Evolutionary conservation across 805 yeast species (phyloP), one percentile per base, ranked within the genome.

Genomic region (Sugiyamaella smithiae): DNA sequence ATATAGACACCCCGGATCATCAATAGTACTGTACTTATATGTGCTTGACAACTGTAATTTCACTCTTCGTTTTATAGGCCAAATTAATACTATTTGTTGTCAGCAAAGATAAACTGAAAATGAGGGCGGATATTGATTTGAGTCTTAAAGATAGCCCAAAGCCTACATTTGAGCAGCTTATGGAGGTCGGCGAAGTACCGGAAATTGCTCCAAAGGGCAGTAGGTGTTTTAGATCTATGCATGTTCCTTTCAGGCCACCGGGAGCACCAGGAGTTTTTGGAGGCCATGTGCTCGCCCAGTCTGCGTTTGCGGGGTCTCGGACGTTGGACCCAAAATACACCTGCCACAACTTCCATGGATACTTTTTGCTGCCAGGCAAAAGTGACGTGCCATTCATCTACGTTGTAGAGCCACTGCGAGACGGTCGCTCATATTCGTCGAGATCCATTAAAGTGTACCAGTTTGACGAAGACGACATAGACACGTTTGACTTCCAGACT

Each of bases 221-320:
- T 12, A 17, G 56, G 36, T 38, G 48, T 20, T 61, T 54, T 51
- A 58, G 57, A 46, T 56, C 61, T 2, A 48, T 49, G 4, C 46
- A 49, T 7, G 44, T 24, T 23, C 64, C 65, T 4, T 61, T 60
- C 44, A 53, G 49, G 37, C 65, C 65, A 17, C 43, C 54, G 38
- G 50, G 41, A 19, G 60, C 60, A 29, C 57, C 57, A 5, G 61
- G 60, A 5, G 63, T 53, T 19, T 61, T 60, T 53, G 56, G 58
- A 14, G 66, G 66, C 26, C 66, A 62, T 43, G 64, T 62, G 3
- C 49, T 61, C 14, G 66, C 57, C 11, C 66, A 62, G 41, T 50
- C 56, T 5, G 55, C 55, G 4, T 45, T 48, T 8, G 64, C 55
- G 4, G 66, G 59, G 2, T 50, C 59, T 8, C 37, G 40, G 29